Percentiles rank a stretch among this genome's conserved stretches.
Evolutionary conservation across 1,139 yeast genomes (phyloP).

Genomic region (Suhomyces maxii): DNA sequence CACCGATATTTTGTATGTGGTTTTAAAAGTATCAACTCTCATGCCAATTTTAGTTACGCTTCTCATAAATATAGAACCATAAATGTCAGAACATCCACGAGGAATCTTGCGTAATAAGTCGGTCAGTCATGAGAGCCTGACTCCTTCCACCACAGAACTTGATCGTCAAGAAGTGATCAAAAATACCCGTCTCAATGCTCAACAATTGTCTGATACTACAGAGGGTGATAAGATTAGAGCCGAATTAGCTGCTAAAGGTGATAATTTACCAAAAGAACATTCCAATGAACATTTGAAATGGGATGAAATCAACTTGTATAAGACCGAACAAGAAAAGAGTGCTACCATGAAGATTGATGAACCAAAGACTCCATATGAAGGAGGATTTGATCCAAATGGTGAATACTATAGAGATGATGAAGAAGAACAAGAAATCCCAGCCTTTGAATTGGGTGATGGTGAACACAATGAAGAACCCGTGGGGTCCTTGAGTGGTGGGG

Average conservation of each 20-base stretch:
- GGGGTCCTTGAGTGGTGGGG: constrained; percentile 42
- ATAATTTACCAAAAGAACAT: constrained; percentile 1
- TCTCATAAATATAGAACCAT: not conserved
- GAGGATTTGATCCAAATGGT: constrained; percentile 80
- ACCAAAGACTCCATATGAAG: constrained; percentile 96
- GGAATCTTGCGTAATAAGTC: constrained; percentile 46
- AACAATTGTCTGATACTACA: constrained; percentile 30
- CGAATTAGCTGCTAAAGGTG: constrained; percentile 31
- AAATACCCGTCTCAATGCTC: constrained; percentile 44
- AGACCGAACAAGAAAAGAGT: constrained; percentile 67
- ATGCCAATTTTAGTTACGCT: not conserved
- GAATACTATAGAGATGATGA: constrained; percentile 81
- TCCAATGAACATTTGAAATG: constrained; percentile 52
- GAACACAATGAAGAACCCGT: constrained; percentile 31
- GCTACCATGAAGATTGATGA: constrained; percentile 88
- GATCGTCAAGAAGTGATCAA: constrained; percentile 49
- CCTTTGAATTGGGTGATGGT: constrained; percentile 41
- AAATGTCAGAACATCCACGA: constrained; percentile 29
- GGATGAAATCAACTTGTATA: constrained; percentile 71
- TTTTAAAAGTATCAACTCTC: no score
- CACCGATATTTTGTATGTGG: no score
- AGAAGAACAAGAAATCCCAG: constrained; percentile 49
- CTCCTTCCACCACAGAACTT: constrained; percentile 21
- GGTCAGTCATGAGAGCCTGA: constrained; percentile 12
- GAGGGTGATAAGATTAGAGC: constrained; percentile 44